Evolutionary conservation across 495 filamentous ascomycete species (phyloP).

Genomic region (Lineolata rhizophorae): DNA sequence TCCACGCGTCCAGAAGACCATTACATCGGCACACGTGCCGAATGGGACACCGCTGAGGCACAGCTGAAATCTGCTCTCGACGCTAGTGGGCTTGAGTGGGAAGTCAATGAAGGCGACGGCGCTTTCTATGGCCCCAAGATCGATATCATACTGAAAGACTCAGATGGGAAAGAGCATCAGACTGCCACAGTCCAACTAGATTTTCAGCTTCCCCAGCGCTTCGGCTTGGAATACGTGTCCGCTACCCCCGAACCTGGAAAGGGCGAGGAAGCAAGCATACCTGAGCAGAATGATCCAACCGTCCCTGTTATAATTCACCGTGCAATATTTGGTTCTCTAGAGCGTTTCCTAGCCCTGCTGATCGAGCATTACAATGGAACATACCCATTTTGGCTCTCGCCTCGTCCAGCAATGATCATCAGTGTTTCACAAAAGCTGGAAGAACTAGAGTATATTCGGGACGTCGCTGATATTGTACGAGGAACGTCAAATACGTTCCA

Average conservation of each 20-base stretch:
- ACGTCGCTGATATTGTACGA: slow-evolving; percentile 22
- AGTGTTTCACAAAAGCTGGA: slow-evolving; percentile 45
- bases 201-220: slow-evolving; percentile 76
- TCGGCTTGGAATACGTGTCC: slow-evolving; percentile 51
- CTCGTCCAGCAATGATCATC: slow-evolving; percentile 56
- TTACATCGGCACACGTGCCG: slow-evolving; percentile 54
- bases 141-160: slow-evolving; percentile 65
- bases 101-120: slow-evolving; percentile 58
- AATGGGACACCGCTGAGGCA: slow-evolving; percentile 65
- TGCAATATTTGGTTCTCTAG: slow-evolving; percentile 68
- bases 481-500: slow-evolving; percentile 19
- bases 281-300: slow-evolving; percentile 35
- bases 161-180: slow-evolving; percentile 75
- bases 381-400: slow-evolving; percentile 87
- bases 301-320: slow-evolving; percentile 74
- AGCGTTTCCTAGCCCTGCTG: slow-evolving; percentile 68
- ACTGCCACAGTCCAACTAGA: slow-evolving; percentile 85
- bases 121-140: slow-evolving; percentile 96
- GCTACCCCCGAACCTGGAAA: slow-evolving; percentile 37
- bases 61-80: slow-evolving; percentile 50
- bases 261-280: too few species aligned
- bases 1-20: slow-evolving; percentile 60
- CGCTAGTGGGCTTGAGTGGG: slow-evolving; percentile 41
- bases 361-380: slow-evolving; percentile 67
- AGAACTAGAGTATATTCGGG: slow-evolving; percentile 33